phyloP scores from a whole-genome alignment of 495 filamentous ascomycete genomes.

The Penicillium psychrofluorescens region DNA sequence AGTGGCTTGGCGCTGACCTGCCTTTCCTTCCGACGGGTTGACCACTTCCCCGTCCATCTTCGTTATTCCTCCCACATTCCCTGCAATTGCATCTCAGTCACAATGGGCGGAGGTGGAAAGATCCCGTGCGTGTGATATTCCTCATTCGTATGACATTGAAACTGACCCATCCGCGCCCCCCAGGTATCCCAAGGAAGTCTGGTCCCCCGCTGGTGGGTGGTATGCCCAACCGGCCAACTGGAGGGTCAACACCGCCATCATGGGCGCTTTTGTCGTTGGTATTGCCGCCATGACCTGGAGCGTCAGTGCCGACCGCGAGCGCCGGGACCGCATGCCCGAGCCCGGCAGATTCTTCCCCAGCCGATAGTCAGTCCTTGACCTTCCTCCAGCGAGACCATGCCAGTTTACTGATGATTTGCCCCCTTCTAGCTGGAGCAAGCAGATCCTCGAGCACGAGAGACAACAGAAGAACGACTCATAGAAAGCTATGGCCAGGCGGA shows the following conservation, averaged over 20 bases:
- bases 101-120: constrained; percentile 63
- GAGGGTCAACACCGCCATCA: constrained; percentile 87
- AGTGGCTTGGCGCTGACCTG: constrained; percentile 26
- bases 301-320: constrained; percentile 75
- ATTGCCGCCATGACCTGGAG: constrained; percentile 69
- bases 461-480: constrained; percentile 50
- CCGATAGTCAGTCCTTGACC: constrained; percentile 66
- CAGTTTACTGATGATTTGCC: not conserved
- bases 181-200: constrained; percentile 98
- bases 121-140: constrained; percentile 64
- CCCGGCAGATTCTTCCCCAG: constrained; percentile 85
- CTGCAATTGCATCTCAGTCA: constrained; percentile 24
- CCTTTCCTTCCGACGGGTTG: not conserved
- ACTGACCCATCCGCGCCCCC: constrained; percentile 16
- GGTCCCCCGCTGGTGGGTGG: constrained; percentile 98
- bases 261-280: constrained; percentile 63
- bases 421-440: constrained; percentile 71
- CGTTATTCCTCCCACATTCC: constrained; percentile 14
- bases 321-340: constrained; percentile 79
- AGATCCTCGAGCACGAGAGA: constrained; percentile 83
- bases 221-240: constrained; percentile 91
- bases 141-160: not conserved
- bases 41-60: constrained; percentile 23
- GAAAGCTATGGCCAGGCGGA: constrained; percentile 9
- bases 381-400: constrained; percentile 1